Percentiles rank a stretch among this genome's conserved stretches.
Conservation (phyloP, 306 rosid species). For the Vicia villosa region DNA sequence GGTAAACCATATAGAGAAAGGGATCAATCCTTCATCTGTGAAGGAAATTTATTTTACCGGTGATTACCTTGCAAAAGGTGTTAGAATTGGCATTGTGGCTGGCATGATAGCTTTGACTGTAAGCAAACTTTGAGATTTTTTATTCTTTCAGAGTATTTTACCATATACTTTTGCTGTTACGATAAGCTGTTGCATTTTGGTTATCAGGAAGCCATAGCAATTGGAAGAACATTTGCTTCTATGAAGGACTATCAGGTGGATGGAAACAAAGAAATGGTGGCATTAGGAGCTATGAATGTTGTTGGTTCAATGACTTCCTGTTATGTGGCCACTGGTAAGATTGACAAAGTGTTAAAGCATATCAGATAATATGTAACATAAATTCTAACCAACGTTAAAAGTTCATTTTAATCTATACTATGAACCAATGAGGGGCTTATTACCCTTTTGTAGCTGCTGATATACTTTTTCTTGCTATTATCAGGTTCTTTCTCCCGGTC, state of each 20-base stretch:
- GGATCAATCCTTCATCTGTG: constrained; percentile 85
- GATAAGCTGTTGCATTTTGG: constrained; percentile 9
- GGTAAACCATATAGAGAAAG: constrained; percentile 81
- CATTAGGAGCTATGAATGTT: constrained; percentile 89
- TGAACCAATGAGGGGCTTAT: neutral
- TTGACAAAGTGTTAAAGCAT: constrained; percentile 10
- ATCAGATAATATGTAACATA: neutral
- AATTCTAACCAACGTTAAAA: neutral
- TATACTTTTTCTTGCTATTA: constrained; percentile 26
- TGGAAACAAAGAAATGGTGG: constrained; percentile 98
- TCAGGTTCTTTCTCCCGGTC: constrained; percentile 96
- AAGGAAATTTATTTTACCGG: constrained; percentile 75
- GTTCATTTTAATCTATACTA: neutral
- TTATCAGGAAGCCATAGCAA: constrained; percentile 91
- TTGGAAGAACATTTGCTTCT: constrained; percentile 96
- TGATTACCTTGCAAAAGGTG: constrained; percentile 70
- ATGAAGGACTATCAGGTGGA: constrained; percentile 95
- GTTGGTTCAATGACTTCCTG: constrained; percentile 96
- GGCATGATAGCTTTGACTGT: constrained; percentile 93
- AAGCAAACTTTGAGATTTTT: constrained; percentile 40
- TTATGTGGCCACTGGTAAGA: constrained; percentile 91
- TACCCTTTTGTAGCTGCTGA: constrained; percentile 1
- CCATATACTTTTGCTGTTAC: constrained; percentile 27
- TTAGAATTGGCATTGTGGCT: constrained; percentile 80
- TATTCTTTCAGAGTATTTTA: constrained; percentile 14